These are phyloP conservation scores for Chrysopogon serrulatus DNA, from an alignment of 176 grass and related monocot species.

Conservation along the genomic window DNA sequence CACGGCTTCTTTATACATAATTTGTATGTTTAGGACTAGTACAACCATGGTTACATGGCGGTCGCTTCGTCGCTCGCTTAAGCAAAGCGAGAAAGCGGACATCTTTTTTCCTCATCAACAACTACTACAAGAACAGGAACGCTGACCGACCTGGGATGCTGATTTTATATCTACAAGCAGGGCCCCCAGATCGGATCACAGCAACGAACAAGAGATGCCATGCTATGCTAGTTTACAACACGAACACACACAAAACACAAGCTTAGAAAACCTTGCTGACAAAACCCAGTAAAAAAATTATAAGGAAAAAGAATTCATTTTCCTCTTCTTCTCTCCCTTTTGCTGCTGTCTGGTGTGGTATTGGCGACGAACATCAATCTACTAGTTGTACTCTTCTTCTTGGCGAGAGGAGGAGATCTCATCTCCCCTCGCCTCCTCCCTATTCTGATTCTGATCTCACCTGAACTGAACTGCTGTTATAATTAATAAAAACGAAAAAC, in stretches of 20 bases:
- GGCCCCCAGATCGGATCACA: neutral
- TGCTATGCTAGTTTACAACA: neutral
- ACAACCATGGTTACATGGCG: conserved; percentile 28
- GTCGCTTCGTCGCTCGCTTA: neutral
- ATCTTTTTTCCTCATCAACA: neutral
- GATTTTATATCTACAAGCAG: neutral
- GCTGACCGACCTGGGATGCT: neutral
- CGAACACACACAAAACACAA: neutral
- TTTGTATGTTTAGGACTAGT: neutral
- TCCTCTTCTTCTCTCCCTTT: neutral
- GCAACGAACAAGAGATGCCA: neutral
- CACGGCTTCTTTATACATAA: conserved; percentile 1
- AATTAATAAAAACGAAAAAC: neutral
- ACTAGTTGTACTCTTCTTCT: neutral
- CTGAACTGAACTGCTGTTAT: conserved; percentile 29
- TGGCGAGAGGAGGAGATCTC: neutral
- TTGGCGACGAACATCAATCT: conserved; percentile 16
- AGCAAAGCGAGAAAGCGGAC: neutral
- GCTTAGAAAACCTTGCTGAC: neutral
- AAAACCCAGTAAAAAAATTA: neutral
- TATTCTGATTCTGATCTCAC: conserved; percentile 14
- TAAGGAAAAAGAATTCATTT: neutral
- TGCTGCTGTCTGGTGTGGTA: neutral
- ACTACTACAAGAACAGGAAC: neutral
- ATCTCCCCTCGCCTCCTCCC: neutral